A percentile compares a stretch with the other conserved stretches of the same genome.
phyloP scores from a whole-genome alignment of 192 early-diverging fungal genomes.

The Coemansia sp. region DNA sequence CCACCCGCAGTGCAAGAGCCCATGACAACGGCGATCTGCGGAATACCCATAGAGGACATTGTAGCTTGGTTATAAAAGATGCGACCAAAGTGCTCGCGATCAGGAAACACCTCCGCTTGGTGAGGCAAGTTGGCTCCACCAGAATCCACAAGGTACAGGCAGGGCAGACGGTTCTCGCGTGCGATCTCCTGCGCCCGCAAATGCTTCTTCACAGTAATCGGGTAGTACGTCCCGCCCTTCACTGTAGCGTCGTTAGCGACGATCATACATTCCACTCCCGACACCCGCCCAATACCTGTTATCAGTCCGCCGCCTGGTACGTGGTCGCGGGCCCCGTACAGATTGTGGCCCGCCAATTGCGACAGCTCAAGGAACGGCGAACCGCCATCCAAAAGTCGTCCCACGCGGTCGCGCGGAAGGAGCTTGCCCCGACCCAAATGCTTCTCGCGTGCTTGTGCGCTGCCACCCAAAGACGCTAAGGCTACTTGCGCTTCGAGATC shows the following conservation, averaged over 20 bases:
- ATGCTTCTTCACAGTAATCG: constrained; percentile 96
- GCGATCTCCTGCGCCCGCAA: constrained; percentile 97
- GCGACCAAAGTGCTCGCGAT: constrained; percentile 89
- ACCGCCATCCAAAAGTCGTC: constrained; percentile 48
- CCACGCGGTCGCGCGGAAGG: constrained; percentile 81
- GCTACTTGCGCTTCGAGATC: constrained; percentile 39
- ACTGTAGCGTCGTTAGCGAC: constrained; percentile 98
- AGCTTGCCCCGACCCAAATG: constrained; percentile 87
- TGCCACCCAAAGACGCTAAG: constrained; percentile 68
- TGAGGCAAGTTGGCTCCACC: constrained; percentile 95
- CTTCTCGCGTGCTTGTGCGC: constrained; percentile 77
- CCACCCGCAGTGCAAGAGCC: constrained; percentile 97
- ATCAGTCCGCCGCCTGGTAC: constrained; percentile 87
- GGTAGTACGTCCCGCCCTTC: constrained; percentile 98
- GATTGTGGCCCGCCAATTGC: constrained; percentile 85
- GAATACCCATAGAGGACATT: constrained; percentile 80
- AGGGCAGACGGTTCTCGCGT: constrained; percentile 89
- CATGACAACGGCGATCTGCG: constrained; percentile 97
- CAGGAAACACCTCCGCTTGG: constrained; percentile 96
- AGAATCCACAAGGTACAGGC: constrained; percentile 94
- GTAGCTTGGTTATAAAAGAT: constrained; percentile 95
- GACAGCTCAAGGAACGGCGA: constrained; percentile 95
- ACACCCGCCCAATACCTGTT: constrained; percentile 94
- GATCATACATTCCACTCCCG: constrained; percentile 93
- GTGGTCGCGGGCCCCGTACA: constrained; percentile 86